These are phyloP conservation scores for Phytopythium ostracodes DNA, from an alignment of 352 stramenopile species.

Conservation along the genomic window DNA sequence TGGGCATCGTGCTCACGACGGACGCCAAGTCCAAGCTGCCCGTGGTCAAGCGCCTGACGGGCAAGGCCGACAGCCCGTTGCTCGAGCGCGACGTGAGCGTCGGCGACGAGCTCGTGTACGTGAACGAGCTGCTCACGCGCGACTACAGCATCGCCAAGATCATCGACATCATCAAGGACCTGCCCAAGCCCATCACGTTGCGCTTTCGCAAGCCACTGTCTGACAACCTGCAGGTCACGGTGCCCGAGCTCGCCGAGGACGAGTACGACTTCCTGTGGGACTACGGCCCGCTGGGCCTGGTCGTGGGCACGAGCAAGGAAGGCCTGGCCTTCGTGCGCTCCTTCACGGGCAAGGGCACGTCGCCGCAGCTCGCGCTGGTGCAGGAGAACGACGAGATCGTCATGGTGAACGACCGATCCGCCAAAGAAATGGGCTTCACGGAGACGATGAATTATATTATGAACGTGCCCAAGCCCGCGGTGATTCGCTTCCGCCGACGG, in stretches of 20 bases:
- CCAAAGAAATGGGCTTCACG: constrained; percentile 53
- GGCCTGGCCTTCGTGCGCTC: constrained; percentile 73
- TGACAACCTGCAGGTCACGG: constrained; percentile 40
- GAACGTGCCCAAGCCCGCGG: constrained; percentile 75
- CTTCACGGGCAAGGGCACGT: constrained; percentile 80
- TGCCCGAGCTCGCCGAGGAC: constrained; percentile 47
- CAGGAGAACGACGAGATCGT: constrained; percentile 79
- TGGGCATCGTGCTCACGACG: constrained; percentile 71
- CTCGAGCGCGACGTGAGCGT: constrained; percentile 48
- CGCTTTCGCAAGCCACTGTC: constrained; percentile 61
- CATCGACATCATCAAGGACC: constrained; percentile 71
- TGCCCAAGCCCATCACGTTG: constrained; percentile 77
- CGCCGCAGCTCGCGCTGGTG: constrained; percentile 58
- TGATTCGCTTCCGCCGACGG: constrained; percentile 63
- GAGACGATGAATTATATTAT: constrained; percentile 86
- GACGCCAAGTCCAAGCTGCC: constrained; percentile 66
- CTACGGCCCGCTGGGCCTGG: constrained; percentile 65
- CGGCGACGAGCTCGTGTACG: constrained; percentile 74
- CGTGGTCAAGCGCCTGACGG: constrained; percentile 72
- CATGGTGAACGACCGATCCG: constrained; percentile 64
- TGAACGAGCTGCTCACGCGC: constrained; percentile 66
- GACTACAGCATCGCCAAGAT: constrained; percentile 70
- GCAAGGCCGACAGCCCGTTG: constrained; percentile 43
- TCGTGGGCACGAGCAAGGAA: constrained; percentile 50
- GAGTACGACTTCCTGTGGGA: constrained; percentile 88